Percentiles rank a stretch among this genome's conserved stretches.
These are phyloP conservation scores for Drechslera avenae DNA, from an alignment of 2,329 filamentous ascomycete genomes.

Conservation along the genomic window DNA sequence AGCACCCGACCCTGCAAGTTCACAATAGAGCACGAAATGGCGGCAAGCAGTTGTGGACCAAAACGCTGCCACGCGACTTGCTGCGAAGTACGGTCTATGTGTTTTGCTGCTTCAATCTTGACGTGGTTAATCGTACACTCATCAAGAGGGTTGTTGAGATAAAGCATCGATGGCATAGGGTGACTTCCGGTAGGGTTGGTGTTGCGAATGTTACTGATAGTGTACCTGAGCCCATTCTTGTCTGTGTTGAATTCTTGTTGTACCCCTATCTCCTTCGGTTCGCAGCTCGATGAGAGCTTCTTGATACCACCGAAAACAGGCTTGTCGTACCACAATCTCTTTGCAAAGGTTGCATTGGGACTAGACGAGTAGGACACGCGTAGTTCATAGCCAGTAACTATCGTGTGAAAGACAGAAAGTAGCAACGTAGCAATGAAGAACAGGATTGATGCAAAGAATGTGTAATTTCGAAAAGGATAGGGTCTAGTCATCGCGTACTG, in stretches of 20 bases:
- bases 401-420: slow-evolving; percentile 3
- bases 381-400: slow-evolving; percentile 5
- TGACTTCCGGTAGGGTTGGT: not conserved
- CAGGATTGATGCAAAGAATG: not conserved
- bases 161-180: slow-evolving; percentile 3
- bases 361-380: slow-evolving; percentile 2
- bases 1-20: not conserved
- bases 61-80: slow-evolving; percentile 2
- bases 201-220: not conserved
- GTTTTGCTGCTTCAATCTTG: slow-evolving; percentile 5
- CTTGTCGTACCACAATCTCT: slow-evolving; percentile 4
- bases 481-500: not conserved
- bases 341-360: slow-evolving; percentile 1
- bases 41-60: slow-evolving; percentile 1
- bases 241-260: slow-evolving; percentile 7
- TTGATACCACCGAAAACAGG: slow-evolving; percentile 1
- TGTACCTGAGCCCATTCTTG: slow-evolving; percentile 5
- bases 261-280: slow-evolving; percentile 3
- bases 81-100: slow-evolving; percentile 1
- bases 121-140: slow-evolving; percentile 3
- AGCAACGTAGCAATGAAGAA: slow-evolving; percentile 4
- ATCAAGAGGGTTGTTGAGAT: slow-evolving; percentile 6
- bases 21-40: slow-evolving; percentile 3
- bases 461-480: slow-evolving; percentile 5
- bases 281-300: slow-evolving; percentile 4